These are phyloP conservation scores for Boletus barrowsii DNA, from an alignment of 768 basidiomycete genomes.

Conservation along the genomic window DNA sequence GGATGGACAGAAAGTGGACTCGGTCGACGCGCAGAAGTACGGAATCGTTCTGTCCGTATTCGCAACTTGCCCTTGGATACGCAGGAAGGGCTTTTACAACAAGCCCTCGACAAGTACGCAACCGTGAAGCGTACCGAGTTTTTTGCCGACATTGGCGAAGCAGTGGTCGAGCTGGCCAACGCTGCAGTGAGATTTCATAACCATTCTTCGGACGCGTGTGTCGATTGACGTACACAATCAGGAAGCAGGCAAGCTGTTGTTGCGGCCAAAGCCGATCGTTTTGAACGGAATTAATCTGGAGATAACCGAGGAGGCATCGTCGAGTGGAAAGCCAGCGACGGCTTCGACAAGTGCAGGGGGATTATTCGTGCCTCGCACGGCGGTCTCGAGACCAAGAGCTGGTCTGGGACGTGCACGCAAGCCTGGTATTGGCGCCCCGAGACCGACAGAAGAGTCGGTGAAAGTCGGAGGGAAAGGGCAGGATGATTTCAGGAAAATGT, in stretches of 20 bases:
- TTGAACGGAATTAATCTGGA: constrained; percentile 62
- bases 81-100: constrained; percentile 91
- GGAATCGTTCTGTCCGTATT: constrained; percentile 72
- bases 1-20: constrained; percentile 53
- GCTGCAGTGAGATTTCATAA: constrained; percentile 48
- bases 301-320: constrained; percentile 52
- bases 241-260: constrained; percentile 81
- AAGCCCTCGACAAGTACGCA: constrained; percentile 76
- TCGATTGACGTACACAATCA: constrained; percentile 28
- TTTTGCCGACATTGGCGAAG: constrained; percentile 57
- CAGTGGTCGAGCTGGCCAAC: constrained; percentile 62
- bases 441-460: constrained; percentile 10
- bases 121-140: constrained; percentile 73
- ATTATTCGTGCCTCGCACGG: constrained; percentile 66
- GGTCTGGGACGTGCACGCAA: constrained; percentile 62
- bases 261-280: constrained; percentile 67
- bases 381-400: constrained; percentile 64
- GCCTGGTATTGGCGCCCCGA: constrained; percentile 23
- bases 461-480: constrained; percentile 42
- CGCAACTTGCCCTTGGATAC: constrained; percentile 70
- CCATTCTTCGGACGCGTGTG: neutral
- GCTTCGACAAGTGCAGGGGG: constrained; percentile 42
- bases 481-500: constrained; percentile 85
- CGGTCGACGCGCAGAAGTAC: constrained; percentile 52
- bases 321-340: constrained; percentile 31